Conservation (phyloP, 495 filamentous ascomycete species). For the Penicillium cosmopolitanum region DNA sequence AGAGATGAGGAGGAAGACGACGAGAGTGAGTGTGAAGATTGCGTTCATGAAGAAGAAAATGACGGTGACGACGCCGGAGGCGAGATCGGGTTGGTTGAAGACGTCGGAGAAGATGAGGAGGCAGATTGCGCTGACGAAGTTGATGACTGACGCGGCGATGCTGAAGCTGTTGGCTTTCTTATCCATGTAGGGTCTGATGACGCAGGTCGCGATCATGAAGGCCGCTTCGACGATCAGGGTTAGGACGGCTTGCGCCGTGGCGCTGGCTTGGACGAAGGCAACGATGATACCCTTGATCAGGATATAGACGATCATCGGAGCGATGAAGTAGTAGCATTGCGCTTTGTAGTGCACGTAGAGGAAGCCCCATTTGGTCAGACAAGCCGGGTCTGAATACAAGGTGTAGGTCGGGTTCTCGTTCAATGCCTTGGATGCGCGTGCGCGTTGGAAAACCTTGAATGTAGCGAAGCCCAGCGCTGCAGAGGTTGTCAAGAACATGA, state of each 20-base stretch:
- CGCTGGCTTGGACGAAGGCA: slow-evolving; percentile 71
- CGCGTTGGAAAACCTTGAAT: slow-evolving; percentile 85
- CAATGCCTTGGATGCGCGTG: slow-evolving; percentile 79
- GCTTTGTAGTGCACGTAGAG: slow-evolving; percentile 96
- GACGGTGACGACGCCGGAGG: slow-evolving; percentile 90
- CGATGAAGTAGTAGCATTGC: slow-evolving; percentile 93
- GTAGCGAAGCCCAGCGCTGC: slow-evolving; percentile 78
- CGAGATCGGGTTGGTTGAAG: slow-evolving; percentile 79
- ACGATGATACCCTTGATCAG: slow-evolving; percentile 89
- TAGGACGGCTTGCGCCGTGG: slow-evolving; percentile 77
- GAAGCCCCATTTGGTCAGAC: slow-evolving; percentile 97
- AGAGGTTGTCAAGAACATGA: slow-evolving; percentile 86
- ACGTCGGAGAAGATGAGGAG: slow-evolving; percentile 78
- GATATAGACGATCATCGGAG: slow-evolving; percentile 76
- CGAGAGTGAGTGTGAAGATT: slow-evolving; percentile 80
- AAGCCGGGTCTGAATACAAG: slow-evolving; percentile 89
- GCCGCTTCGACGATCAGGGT: slow-evolving; percentile 82
- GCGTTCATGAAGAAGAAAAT: slow-evolving; percentile 93
- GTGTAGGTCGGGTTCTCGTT: slow-evolving; percentile 97
- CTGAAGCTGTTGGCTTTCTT: slow-evolving; percentile 97
- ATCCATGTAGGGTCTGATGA: slow-evolving; percentile 95
- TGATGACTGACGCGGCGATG: slow-evolving; percentile 83
- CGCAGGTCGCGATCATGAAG: slow-evolving; percentile 74
- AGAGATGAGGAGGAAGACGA: slow-evolving; percentile 84
- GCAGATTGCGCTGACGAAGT: slow-evolving; percentile 89